phyloP scores from a whole-genome alignment of 164 flowering plant genomes.

The Annona squamosa region DNA sequence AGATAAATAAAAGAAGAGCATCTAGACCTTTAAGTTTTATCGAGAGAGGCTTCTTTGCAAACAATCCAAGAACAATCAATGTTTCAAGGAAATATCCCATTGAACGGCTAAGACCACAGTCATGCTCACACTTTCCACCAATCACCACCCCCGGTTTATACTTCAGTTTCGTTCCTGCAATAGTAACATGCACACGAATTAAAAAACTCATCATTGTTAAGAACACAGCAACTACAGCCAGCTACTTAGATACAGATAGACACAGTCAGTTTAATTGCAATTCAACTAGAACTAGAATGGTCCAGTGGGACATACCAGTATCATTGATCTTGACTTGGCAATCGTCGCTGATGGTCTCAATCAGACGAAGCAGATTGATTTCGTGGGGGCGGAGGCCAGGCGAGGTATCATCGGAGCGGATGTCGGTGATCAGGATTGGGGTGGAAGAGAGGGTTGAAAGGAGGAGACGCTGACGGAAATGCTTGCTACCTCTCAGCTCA shows the following conservation, averaged over 20 bases:
- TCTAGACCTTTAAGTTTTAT: conserved; percentile 68
- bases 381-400: conserved; percentile 85
- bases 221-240: not conserved
- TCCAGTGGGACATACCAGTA: conserved; percentile 39
- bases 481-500: conserved; percentile 60
- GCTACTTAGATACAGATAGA: not conserved
- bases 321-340: conserved; percentile 74
- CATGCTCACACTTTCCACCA: conserved; percentile 79
- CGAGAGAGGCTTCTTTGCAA: conserved; percentile 64
- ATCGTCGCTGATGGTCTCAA: conserved; percentile 67
- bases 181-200: not conserved
- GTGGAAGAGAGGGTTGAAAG: conserved; percentile 67
- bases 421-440: conserved; percentile 59
- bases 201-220: not conserved
- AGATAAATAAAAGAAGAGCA: not conserved
- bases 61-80: conserved; percentile 61
- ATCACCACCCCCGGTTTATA: conserved; percentile 80
- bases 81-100: conserved; percentile 93
- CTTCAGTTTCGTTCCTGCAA: conserved; percentile 71
- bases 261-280: not conserved
- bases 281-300: not conserved
- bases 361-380: conserved; percentile 60
- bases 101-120: conserved; percentile 69
- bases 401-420: conserved; percentile 56
- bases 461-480: conserved; percentile 53